Percentiles rank a stretch among this genome's conserved stretches.
Evolutionary conservation across 148 eudicot genomes (phyloP).

Genomic region (Silene conica): DNA sequence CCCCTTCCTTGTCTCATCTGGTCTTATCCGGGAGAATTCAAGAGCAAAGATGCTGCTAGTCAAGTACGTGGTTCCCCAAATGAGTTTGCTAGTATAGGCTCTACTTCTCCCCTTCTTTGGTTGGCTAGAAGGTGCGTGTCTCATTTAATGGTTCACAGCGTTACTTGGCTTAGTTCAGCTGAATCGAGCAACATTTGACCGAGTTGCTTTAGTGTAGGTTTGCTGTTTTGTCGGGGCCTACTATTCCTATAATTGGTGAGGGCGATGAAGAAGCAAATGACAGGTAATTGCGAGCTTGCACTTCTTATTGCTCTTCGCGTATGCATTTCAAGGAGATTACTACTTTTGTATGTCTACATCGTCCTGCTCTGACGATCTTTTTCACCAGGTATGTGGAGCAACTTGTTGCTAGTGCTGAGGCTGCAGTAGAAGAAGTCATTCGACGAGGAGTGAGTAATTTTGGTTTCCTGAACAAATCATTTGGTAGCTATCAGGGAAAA

Average conservation of each 20-base stretch:
- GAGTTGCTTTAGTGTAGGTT: slow-evolving; percentile 45
- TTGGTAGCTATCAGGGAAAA: not conserved
- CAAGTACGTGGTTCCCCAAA: slow-evolving; percentile 99
- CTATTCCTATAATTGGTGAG: slow-evolving; percentile 97
- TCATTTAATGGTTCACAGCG: not conserved
- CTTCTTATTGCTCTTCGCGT: not conserved
- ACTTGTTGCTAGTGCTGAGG: slow-evolving; percentile 95
- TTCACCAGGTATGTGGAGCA: slow-evolving; percentile 82
- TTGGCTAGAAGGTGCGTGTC: slow-evolving; percentile 62
- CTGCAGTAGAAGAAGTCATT: slow-evolving; percentile 88
- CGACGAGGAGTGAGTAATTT: slow-evolving; percentile 63
- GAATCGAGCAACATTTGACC: slow-evolving; percentile 18
- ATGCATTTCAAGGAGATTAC: too few species aligned
- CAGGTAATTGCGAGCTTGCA: slow-evolving; percentile 36
- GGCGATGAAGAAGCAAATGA: slow-evolving; percentile 94
- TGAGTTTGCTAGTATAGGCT: slow-evolving; percentile 92
- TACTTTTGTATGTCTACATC: not conserved
- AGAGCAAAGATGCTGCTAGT: slow-evolving; percentile 91
- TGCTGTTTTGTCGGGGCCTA: slow-evolving; percentile 89
- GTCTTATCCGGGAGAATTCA: slow-evolving; percentile 98
- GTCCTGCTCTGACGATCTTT: slow-evolving; percentile 9
- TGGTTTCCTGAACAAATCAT: not conserved
- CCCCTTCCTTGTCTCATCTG: slow-evolving; percentile 94
- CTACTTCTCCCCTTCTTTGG: slow-evolving; percentile 95
- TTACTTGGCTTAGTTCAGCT: not conserved